Evolutionary conservation across 164 flowering plant species (phyloP).

Genomic region (Piper longum): DNA sequence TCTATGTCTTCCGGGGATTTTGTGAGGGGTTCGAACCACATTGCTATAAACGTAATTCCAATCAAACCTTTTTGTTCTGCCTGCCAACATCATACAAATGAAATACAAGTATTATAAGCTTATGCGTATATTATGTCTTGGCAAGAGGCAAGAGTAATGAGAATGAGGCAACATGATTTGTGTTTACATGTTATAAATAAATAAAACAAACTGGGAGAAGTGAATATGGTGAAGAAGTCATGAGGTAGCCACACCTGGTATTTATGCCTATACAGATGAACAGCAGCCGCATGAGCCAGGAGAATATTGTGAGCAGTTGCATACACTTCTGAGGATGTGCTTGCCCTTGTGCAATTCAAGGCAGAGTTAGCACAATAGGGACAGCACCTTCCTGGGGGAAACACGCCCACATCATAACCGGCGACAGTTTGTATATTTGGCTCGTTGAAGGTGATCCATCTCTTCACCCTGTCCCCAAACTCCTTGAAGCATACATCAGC

Average conservation of each 20-base stretch:
- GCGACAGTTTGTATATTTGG: conserved; percentile 4
- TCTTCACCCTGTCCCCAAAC: conserved; percentile 7
- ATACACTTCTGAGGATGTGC: conserved; percentile 9
- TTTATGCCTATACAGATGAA: conserved; percentile 6
- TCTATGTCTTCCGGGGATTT: conserved; percentile 5
- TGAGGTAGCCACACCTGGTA: conserved; percentile 7
- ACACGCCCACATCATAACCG: conserved; percentile 6
- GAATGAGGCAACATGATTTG: no score
- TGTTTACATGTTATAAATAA: no score
- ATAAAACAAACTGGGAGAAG: no score
- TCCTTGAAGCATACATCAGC: conserved; percentile 9
- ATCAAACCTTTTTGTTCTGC: conserved; percentile 7
- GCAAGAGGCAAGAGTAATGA: no score
- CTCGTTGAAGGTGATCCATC: conserved; percentile 9
- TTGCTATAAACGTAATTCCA: conserved; percentile 7
- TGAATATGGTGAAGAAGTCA: no score
- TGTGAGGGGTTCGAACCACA: conserved; percentile 10
- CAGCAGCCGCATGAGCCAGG: conserved; percentile 11
- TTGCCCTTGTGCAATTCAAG: conserved; percentile 6
- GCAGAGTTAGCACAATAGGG: background rate
- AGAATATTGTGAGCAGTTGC: conserved; percentile 7
- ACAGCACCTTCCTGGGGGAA: conserved; percentile 6
- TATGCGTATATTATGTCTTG: no score
- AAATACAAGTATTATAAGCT: no score
- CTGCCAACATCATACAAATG: background rate